Evolutionary conservation across 345 rosid genomes (phyloP), one percentile per base, ranked within the genome.

Genomic region (Balakata baccata): DNA sequence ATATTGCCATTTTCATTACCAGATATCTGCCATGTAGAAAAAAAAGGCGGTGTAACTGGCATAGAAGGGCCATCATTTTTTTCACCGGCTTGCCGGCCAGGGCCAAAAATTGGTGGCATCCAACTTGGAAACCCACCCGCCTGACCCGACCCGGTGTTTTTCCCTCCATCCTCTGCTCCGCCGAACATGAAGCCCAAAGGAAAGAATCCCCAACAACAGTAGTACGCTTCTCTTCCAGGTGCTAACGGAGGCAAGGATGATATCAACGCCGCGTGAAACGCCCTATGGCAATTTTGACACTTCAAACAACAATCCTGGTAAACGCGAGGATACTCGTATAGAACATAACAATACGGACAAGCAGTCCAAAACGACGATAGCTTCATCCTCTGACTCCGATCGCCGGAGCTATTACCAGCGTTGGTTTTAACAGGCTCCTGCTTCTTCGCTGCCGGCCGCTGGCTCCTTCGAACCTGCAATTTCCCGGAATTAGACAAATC

Each of bases 131-230:
- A 75, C 7, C 46, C 74, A 12, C 34, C 34, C 34, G 34, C 34
- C 34, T 29, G 34, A 29, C 34, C 34, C 34, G 34, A 29, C 34
- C 34, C 34, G 34, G 51, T 23, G 20, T 29, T 75, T 77, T 77
- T 49, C 37, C 72, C 84, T 16, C 74, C 78, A 46, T 74, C 81
- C 14, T 80, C 87, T 7, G 74, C 76, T 54, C 37, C 66, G 7
- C 80, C 85, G 49, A 67, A 59, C 5, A 68, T 79, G 46, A 83
- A 95, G 16, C 97, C 97, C 75, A 95, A 59, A 1, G 97, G 99
- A 17, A 95, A 95, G 49, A 87, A 85, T 0, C 93, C 94, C 99
- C 97, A 92, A 66, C 94, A 83, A 65, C 96, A 95, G 46, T 88
- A 90, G 76, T 92, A 92, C 34, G 90, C 90, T 2, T 92, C 99